Conservation (phyloP, 2,329 filamentous ascomycete species). For the Paracoccidioides lutzii region DNA sequence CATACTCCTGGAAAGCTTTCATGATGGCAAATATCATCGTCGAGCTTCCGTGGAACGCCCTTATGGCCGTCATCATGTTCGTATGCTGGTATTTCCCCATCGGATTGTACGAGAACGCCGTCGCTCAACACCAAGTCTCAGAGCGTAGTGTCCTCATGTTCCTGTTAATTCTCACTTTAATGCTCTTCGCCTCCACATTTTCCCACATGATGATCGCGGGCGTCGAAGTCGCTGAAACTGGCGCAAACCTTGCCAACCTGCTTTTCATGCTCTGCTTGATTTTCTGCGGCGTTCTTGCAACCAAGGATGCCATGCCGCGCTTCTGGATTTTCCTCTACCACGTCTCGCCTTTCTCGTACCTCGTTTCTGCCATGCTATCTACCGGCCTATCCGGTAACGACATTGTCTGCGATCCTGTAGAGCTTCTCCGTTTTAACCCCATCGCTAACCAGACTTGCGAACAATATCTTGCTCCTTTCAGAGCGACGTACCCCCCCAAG, state of each 20-base stretch:
- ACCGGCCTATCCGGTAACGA: constrained; percentile 19
- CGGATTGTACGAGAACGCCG: constrained; percentile 32
- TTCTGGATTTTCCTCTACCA: constrained; percentile 73
- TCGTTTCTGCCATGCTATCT: constrained; percentile 29
- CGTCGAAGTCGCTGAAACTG: constrained; percentile 55
- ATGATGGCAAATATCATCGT: constrained; percentile 58
- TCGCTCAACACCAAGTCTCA: constrained; percentile 24
- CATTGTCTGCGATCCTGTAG: constrained; percentile 22
- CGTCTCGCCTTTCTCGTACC: constrained; percentile 52
- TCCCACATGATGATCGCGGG: constrained; percentile 60
- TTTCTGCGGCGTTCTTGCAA: constrained; percentile 44
- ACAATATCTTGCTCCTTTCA: constrained; percentile 35
- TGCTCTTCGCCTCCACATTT: constrained; percentile 60
- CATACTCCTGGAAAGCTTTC: constrained; percentile 64
- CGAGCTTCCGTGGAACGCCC: constrained; percentile 53
- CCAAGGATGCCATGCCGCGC: constrained; percentile 44
- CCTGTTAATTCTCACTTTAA: constrained; percentile 50
- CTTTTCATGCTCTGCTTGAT: constrained; percentile 46
- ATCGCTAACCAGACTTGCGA: constrained; percentile 51
- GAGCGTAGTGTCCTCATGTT: constrained; percentile 53
- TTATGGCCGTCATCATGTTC: constrained; percentile 51
- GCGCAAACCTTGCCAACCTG: constrained; percentile 48
- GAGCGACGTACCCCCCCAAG: constrained; percentile 14
- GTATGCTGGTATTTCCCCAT: constrained; percentile 57
- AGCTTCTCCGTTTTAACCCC: constrained; percentile 26